Conservation (phyloP, 2,329 filamentous ascomycete species). For the Plectosphaerella cucumerina region DNA sequence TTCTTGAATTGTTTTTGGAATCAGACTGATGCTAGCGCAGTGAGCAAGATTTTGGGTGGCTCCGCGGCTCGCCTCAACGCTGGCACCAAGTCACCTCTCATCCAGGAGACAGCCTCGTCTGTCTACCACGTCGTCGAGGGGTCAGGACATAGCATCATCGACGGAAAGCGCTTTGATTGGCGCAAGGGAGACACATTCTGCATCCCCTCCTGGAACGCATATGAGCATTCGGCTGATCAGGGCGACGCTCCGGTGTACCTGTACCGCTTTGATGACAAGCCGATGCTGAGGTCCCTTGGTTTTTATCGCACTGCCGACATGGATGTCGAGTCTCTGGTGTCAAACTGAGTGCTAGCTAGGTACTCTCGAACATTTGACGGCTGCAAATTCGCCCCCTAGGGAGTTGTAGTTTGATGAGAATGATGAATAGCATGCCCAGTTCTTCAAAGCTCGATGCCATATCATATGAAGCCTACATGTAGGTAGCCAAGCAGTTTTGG, state of each 20-base stretch:
- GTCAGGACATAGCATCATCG: constrained; percentile 33
- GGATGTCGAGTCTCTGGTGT: constrained; percentile 34
- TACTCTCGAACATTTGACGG: no score
- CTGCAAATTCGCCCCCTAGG: no score
- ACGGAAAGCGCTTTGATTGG: constrained; percentile 34
- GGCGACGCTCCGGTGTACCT: constrained; percentile 35
- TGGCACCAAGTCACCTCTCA: constrained; percentile 25
- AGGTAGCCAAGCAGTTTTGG: no score
- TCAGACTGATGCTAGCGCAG: constrained; percentile 15
- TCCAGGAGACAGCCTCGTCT: constrained; percentile 46
- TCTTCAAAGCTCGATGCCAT: neutral
- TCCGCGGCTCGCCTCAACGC: constrained; percentile 38
- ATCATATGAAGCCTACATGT: no score
- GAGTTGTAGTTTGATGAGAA: no score
- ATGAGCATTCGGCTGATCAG: constrained; percentile 38
- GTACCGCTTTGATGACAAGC: constrained; percentile 51
- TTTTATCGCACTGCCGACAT: constrained; percentile 39
- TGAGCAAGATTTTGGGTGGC: constrained; percentile 41
- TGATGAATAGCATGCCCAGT: no score
- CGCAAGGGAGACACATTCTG: constrained; percentile 50
- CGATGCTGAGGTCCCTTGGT: constrained; percentile 46
- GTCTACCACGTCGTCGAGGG: constrained; percentile 51
- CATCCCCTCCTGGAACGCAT: constrained; percentile 46
- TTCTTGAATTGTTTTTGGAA: neutral
- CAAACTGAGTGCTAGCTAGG: constrained; percentile 4